A percentile compares a stretch with the other conserved stretches of the same genome.
Evolutionary conservation across 2,329 filamentous ascomycete genomes (phyloP).

Genomic region (Botrytis tulipae): DNA sequence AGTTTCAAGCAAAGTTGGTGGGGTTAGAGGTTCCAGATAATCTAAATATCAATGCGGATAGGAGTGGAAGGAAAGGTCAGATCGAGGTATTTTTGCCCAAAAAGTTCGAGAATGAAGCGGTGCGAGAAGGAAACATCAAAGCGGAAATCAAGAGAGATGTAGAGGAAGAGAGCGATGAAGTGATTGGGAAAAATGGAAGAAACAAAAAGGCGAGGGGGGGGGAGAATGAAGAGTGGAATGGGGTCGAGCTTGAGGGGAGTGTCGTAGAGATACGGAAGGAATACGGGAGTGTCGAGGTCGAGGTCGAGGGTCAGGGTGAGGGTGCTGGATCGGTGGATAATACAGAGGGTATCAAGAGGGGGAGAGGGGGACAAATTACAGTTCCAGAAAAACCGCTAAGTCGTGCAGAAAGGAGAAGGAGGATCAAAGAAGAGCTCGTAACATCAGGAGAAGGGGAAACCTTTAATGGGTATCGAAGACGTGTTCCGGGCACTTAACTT

Average conservation of each 20-base stretch:
- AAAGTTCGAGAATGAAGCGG: constrained; percentile 18
- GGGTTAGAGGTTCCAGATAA: constrained; percentile 12
- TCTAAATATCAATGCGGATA: background rate
- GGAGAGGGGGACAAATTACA: constrained; percentile 35
- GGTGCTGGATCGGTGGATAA: constrained; percentile 49
- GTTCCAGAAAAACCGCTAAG: constrained; percentile 27
- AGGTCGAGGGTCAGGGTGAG: background rate
- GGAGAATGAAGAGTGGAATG: background rate
- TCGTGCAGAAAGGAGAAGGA: constrained; percentile 46
- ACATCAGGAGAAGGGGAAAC: constrained; percentile 43
- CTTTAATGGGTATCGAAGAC: constrained; percentile 50
- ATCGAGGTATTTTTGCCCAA: constrained; percentile 27
- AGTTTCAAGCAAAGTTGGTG: constrained; percentile 28
- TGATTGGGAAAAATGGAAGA: background rate
- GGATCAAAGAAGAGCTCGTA: constrained; percentile 57
- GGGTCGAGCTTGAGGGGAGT: background rate
- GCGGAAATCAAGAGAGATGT: background rate
- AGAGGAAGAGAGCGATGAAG: background rate
- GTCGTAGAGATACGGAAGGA: too few relatives aligned
- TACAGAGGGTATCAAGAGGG: constrained; percentile 46
- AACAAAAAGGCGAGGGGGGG: background rate
- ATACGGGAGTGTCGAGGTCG: too few relatives aligned
- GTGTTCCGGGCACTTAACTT: constrained; percentile 39
- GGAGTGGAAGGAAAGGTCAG: constrained; percentile 19
- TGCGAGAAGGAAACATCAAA: background rate